A percentile compares a stretch with the other conserved stretches of the same genome.
Conservation (phyloP, 2,329 filamentous ascomycete genomes). For the Botryosphaeria dothidea region DNA sequence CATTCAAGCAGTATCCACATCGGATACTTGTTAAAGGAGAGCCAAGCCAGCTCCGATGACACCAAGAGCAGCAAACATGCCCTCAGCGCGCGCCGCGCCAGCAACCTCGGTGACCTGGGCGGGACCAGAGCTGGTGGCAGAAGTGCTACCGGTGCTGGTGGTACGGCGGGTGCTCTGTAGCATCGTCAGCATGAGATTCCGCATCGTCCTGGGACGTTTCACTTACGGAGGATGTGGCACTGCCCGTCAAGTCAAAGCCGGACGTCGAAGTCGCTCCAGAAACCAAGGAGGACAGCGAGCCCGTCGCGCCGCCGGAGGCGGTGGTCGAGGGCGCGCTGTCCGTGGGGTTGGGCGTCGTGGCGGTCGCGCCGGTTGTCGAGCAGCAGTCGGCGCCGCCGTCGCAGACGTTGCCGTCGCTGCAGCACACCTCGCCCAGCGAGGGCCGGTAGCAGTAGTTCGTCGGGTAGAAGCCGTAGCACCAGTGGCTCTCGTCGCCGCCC, state of each 20-base stretch:
- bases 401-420: conserved; percentile 3
- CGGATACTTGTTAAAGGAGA: not conserved
- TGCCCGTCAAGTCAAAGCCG: not conserved
- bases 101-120: not conserved
- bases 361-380: not conserved
- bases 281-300: not conserved
- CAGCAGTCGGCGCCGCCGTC: conserved; percentile 1
- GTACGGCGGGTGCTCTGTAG: not conserved
- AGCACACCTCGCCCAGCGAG: conserved; percentile 16
- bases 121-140: not conserved
- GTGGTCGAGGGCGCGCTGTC: not conserved
- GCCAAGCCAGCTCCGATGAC: conserved; percentile 1
- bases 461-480: conserved; percentile 10
- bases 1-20: no score
- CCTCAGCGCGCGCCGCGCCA: not conserved
- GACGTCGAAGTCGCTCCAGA: not conserved
- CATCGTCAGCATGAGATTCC: not conserved
- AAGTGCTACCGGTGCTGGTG: not conserved
- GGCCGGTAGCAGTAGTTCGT: conserved; percentile 15
- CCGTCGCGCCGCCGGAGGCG: not conserved
- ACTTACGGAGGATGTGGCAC: not conserved
- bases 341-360: not conserved
- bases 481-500: not conserved
- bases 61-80: conserved; percentile 4
- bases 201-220: no score